Evolutionary conservation across 208 protist genomes (phyloP).

Genomic region (Acanthamoeba healyi): DNA sequence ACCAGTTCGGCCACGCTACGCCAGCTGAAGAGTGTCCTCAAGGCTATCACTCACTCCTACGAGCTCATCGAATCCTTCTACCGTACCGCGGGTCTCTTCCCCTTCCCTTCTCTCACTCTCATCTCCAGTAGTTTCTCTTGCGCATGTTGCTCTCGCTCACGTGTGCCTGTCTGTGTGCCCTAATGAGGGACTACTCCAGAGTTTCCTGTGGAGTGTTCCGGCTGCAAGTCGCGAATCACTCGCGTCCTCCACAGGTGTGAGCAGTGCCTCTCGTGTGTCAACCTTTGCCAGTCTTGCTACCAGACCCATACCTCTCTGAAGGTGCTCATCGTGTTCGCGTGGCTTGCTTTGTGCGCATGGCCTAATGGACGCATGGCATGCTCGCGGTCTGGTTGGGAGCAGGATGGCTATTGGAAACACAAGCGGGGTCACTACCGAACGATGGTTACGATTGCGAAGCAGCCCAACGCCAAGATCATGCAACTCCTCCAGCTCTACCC

Average conservation of each 20-base stretch:
- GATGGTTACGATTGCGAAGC: background rate
- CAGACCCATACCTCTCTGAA: background rate
- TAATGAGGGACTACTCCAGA: background rate
- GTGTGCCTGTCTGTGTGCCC: background rate
- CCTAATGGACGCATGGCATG: too few species aligned
- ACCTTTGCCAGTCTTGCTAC: background rate
- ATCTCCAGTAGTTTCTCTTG: too few species aligned
- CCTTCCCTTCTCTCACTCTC: too few species aligned
- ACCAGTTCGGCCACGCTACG: background rate
- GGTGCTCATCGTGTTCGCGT: background rate
- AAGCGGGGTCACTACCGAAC: background rate
- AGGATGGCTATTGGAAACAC: conserved; percentile 10
- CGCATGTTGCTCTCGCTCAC: too few species aligned
- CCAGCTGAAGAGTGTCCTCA: background rate
- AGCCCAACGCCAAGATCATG: background rate
- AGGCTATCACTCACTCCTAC: background rate
- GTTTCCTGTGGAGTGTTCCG: background rate
- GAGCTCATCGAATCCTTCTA: conserved; percentile 1
- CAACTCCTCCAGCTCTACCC: background rate
- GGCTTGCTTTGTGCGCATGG: too few species aligned
- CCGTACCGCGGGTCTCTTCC: background rate
- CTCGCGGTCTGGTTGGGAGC: too few species aligned
- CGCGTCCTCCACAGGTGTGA: background rate
- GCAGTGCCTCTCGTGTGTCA: background rate
- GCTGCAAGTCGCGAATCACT: background rate